Evolutionary conservation across 202 grass and related monocot species (phyloP), one percentile per base, ranked within the genome.

Genomic region (Digitaria exilis): DNA sequence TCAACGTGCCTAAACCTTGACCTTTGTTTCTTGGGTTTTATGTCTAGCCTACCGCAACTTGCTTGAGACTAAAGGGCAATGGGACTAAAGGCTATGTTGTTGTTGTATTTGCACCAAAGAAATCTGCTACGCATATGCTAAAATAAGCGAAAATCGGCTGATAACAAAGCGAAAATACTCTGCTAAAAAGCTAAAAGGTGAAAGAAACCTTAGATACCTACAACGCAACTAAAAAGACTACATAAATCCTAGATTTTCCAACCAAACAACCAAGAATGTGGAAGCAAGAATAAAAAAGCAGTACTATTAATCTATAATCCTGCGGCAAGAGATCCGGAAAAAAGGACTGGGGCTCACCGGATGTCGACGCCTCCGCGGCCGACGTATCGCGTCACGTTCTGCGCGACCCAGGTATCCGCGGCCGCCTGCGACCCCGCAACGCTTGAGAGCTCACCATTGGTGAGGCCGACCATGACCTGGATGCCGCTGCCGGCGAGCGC

Each of bases 401-500:
- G 91, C 42, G 74, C 63, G 31, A 97, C 87, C 78, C 92, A 97
- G 17, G 63, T 48, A 43, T 97, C 91, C 3, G 91, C 93, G 71
- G 73, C 84, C 3, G 88, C 75, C 30, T 77, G 49, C 0, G 81
- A 94, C 12, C 89, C 91, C 21, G 92, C 88, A 64, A 97, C 18
- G 60, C 63, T 54, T 0, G 83, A 30, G 77, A 97, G 84, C 55
- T 90, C 64, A 1, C 84, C 92, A 69, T 94, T 97, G 48, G 94
- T 93, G 76, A 94, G 29, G 12, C 94, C 91, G 67, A 92, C 88
- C 89, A 97, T 91, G 76, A 94, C 83, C 83, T 94, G 67, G 68
- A 97, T 89, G 80, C 94, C 86, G 90, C 87, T 94, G 43, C 92
- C 92, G 43, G 80, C 85, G 69, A 97, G 87, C 68, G 92, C 92